Evolutionary conservation across 1,139 yeast species (phyloP), one percentile per base, ranked within the genome.

Genomic region (Maudiozyma humilis): DNA sequence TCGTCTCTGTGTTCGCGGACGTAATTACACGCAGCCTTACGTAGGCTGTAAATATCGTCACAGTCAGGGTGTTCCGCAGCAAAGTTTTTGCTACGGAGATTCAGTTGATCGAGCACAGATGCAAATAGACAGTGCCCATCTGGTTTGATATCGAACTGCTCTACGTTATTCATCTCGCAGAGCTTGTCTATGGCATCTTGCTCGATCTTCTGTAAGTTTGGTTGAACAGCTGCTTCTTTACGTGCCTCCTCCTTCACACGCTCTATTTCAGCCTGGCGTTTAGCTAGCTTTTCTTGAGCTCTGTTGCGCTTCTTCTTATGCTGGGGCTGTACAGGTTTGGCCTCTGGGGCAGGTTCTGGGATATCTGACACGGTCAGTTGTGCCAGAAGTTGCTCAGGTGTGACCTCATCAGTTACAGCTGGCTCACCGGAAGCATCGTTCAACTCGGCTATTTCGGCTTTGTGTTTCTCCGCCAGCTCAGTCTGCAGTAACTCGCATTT

Each of bases 121-220:
- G 89, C 86, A 68, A 87, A 91, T 37, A 91, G 67, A 69, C 98
- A 91, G 63, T 91, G 93, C 0, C 98, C 98, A 63, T 91, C 97
- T 0, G 97, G 95, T 47, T 73, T 69, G 41, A 89, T 85, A 54
- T 84, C 89, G 50, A 71, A 65, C 50, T 82, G 78, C 15, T 54
- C 56, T 7, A 88, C 66, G 1, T 70, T 66, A 32, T 74, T 68
- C 25, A 72, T 47, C 1, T 60, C 55, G 46, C 89, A 73, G 25
- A 83, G 59, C 35, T 69, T 67, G 25, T 69, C 68, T 65, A 91
- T 72, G 42, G 78, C 76, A 13, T 78, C 83, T 47, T 77, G 70
- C 64, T 91, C 97, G 30, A 82, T 75, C 41, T 75, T 72, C 41
- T 89, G 71, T 52, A 78, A 69, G 60, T 89, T 87, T 0, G 87